Evolutionary conservation across 1,284 basidiomycete genomes (phyloP).

Genomic region (Rhodotorula sp.): DNA sequence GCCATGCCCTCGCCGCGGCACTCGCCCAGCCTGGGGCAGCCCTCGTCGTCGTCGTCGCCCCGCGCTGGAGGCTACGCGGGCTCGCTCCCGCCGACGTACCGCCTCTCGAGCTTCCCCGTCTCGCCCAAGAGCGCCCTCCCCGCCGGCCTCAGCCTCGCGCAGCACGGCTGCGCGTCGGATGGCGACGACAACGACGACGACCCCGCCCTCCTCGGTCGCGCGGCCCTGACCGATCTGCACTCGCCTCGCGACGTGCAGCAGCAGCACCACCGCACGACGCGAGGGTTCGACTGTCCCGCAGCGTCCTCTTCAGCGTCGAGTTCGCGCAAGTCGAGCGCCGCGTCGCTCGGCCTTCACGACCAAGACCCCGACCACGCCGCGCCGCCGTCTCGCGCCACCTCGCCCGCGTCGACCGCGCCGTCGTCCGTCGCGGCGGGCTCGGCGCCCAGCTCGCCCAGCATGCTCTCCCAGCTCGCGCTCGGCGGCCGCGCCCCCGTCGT

Average conservation of each 20-base stretch:
- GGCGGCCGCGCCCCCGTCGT: slow-evolving; percentile 9
- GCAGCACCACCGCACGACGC: not conserved
- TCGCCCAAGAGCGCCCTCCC: slow-evolving; percentile 8
- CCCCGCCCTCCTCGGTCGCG: not conserved
- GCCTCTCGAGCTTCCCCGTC: slow-evolving; percentile 20
- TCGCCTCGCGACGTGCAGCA: not conserved
- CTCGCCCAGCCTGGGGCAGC: not conserved
- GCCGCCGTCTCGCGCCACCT: no score
- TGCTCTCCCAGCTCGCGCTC: not conserved
- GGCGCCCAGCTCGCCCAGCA: no score
- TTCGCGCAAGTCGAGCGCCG: no score
- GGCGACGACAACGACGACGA: slow-evolving; percentile 1
- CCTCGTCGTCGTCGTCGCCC: not conserved
- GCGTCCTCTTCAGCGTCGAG: no score
- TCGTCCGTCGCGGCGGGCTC: no score
- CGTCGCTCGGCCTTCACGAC: no score
- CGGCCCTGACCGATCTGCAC: not conserved
- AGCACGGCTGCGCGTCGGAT: slow-evolving; percentile 8
- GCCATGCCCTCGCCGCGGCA: not conserved
- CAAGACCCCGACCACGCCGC: no score
- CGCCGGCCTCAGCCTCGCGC: slow-evolving; percentile 2
- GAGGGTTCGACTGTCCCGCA: not conserved
- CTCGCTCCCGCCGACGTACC: slow-evolving; percentile 21
- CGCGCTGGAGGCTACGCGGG: not conserved
- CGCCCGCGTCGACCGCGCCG: no score